phyloP scores from a whole-genome alignment of 176 grass and related monocot species.

The Triticum monococcum region DNA sequence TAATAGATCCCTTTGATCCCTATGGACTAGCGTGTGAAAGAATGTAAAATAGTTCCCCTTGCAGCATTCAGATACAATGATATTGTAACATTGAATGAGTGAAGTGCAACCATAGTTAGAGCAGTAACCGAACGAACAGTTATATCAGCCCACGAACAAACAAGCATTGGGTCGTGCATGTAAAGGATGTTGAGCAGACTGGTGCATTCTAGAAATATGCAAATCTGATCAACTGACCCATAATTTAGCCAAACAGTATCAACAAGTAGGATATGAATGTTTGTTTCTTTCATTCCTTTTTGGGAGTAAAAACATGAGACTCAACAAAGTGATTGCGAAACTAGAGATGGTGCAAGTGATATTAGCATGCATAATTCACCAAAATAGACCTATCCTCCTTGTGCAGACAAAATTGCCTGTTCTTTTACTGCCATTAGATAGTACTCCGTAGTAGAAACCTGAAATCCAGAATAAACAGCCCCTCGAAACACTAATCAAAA shows the following conservation, averaged over 20 bases:
- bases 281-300: too few species aligned
- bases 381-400: not conserved
- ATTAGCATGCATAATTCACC: not conserved
- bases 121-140: not conserved
- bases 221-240: not conserved
- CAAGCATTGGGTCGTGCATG: not conserved
- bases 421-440: not conserved
- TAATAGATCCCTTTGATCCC: not conserved
- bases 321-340: not conserved
- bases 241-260: not conserved
- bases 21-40: not conserved
- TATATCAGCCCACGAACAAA: not conserved
- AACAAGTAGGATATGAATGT: not conserved
- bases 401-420: not conserved
- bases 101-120: not conserved
- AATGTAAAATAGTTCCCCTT: not conserved
- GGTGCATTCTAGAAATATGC: not conserved
- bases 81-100: not conserved
- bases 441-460: too few species aligned
- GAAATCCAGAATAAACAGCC: not conserved
- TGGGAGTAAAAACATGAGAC: not conserved
- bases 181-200: not conserved
- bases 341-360: not conserved
- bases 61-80: not conserved
- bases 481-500: too few species aligned